Conservation (phyloP, 495 filamentous ascomycete genomes). For the Penicillium odoratum region DNA sequence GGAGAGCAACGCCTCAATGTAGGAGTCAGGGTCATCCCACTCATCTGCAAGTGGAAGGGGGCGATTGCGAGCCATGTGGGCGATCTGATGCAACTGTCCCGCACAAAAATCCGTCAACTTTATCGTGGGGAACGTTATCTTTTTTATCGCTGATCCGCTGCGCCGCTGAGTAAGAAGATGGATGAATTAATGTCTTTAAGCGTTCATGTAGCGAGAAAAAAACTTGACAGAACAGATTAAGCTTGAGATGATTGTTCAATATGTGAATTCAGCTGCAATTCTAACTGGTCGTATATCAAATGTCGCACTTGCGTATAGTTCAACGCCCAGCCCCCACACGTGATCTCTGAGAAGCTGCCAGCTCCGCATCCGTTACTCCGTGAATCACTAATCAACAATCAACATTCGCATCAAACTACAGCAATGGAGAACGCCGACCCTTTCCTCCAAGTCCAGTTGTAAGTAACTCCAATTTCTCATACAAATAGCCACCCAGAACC, state of each 20-base stretch:
- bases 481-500: background rate
- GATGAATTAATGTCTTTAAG: too few species aligned
- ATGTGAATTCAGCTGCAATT: background rate
- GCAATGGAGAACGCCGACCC: slow-evolving; percentile 75
- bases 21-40: slow-evolving; percentile 63
- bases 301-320: background rate
- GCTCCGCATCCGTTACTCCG: slow-evolving; percentile 3
- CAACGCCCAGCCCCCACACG: slow-evolving; percentile 7
- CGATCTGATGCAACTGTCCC: background rate
- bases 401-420: slow-evolving; percentile 8
- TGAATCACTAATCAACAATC: slow-evolving; percentile 1
- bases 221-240: too few species aligned
- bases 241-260: too few species aligned
- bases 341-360: slow-evolving; percentile 13
- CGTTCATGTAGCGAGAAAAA: too few species aligned
- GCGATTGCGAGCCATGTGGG: slow-evolving; percentile 21
- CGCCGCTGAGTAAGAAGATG: slow-evolving; percentile 18
- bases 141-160: slow-evolving; percentile 18
- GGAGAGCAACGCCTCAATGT: slow-evolving; percentile 72
- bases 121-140: slow-evolving; percentile 23
- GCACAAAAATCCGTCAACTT: slow-evolving; percentile 6
- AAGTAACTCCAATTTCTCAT: slow-evolving; percentile 20
- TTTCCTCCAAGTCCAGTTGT: slow-evolving; percentile 93
- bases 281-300: background rate
- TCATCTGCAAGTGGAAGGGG: slow-evolving; percentile 59